Base-by-base conservation (phyloP, 371 early-diverging fungal species). In the Rhizopus stolonifer region DNA sequence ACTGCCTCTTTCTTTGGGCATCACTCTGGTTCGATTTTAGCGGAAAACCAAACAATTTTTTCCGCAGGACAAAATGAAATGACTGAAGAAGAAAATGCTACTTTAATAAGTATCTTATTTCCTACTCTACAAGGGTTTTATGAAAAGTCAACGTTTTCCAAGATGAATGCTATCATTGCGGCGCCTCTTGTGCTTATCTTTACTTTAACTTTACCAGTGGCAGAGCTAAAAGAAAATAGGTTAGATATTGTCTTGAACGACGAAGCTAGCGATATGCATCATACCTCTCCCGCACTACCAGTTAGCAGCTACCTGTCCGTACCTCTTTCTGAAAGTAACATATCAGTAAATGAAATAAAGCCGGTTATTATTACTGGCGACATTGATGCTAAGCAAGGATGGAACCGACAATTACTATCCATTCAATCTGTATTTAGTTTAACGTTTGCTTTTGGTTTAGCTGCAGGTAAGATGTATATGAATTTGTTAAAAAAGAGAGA, bases 131-230 rank as follows among this genome's bases (percentile, higher is more conserved):
- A 77, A 34, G 74, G 68, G 11, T 85, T 82, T 80, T 17, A 48
- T 1, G 38, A 72, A 6, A 84, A 85, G 31, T 64, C 80, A 0
- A 17, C 58, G 0, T 70, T 72, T 40, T 67, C 77, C 17, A 78
- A 70, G 38, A 44, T 80, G 17, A 77, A 73, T 50, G 67, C 84
- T 0, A 33, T 84, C 15, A 61, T 79, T 1, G 81, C 83, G 8
- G 54, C 69, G 0, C 87, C 87, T 0, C 59, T 83, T 24, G 77
- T 80, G 0, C 49, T 86, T 4, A 14, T 83, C 1, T 67, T 86
- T 32, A 79, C 73, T 4, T 48, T 85, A 23, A 85, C 87, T 0
- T 46, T 86, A 19, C 85, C 87, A 21, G 86, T 84, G 9, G 82
- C 79, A 0, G 82, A 86, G 44, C 34, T 69, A 1, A 74, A 75